Base-by-base conservation (phyloP, 2,329 filamentous ascomycete genomes). In the Fusarium azukiicola region DNA sequence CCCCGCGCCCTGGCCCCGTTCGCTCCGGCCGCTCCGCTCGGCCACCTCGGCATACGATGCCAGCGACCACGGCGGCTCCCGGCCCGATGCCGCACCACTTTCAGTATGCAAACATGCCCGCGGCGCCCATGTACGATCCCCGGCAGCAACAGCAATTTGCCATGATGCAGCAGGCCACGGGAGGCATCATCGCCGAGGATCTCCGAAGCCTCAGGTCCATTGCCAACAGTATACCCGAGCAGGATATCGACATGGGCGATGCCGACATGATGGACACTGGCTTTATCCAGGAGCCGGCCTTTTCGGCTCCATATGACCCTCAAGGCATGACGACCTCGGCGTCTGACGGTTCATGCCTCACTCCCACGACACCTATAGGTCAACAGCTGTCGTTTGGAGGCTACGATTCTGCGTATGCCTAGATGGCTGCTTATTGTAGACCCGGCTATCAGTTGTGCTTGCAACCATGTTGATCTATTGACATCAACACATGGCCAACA, bases 141-240 rank as follows among this genome's bases (percentile, higher is more conserved):
- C 81, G 82, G 23, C 84, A 85, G 42, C 83, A 84, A 47, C 80
- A 84, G 47, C 84, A 86, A 42, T 83, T 82, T 52, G 80, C 77
- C 32, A 84, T 85, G 81, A 83, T 84, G 82, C 58, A 79, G 32
- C 80, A 83, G 50, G 78, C 82, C 21, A 79, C 74, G 11, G 82
- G 84, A 4, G 85, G 85, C 17, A 87, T 87, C 73, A 86, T 87
- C n/a, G 84, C 86, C 6, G 86, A 87, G 61, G 86, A 87, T 63
- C 76, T 87, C 52, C 82, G 85, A 38, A 87, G 83, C 54, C 79
- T 87, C n/a, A 80, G 85, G 40, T 82, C 81, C 49, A 84, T 87
- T 80, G 78, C 86, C 8, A 80, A 79, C 69, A 82, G 79, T 52
- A 78, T 80, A 47, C 73, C 83, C 10, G 85, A 86, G n/a, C 76